Evolutionary conservation across 306 rosid species (phyloP), one percentile per base, ranked within the genome.

Genomic region (Rubus idaeus): DNA sequence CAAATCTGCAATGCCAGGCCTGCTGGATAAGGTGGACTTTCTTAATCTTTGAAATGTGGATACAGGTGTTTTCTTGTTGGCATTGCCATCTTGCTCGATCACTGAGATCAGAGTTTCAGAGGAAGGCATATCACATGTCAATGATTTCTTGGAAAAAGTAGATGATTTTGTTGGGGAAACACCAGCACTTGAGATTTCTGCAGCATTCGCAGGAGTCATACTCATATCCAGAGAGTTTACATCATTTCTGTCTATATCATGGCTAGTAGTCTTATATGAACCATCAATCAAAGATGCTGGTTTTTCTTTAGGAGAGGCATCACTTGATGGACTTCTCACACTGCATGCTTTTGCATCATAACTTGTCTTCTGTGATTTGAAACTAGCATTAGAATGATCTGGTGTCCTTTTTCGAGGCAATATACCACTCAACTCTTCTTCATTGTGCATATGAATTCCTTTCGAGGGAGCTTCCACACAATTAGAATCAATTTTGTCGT

Each of bases 351-450:
- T 78, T 69, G 80, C 67, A 51, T 80, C 82, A 26, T 71, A 37
- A 51, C 80, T 58, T 62, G 39, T 57, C 80, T 83, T 88, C 45
- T 74, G 85, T 53, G 88, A 74, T 75, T 79, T 87, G 67, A 80
- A 68, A 81, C 84, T 83, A 74, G 77, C 71, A 83, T 82, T 65
- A 87, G 83, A 67, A 30, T 80, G 75, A 82, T 77, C 85, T 51
- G 55, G 66, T 58, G 5, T 76, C 72, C 84, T 83, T 82, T 89
- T 92, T 45, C 64, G 83, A 62, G 93, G 88, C 73, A 82, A 84
- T 70, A 78, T 47, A 80, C 68, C 85, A 84, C 37, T 73, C 64
- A 79, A 69, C 47, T 80, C 81, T 47, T 47, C 82, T 80, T 70
- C 84, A 60, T 74, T n/a, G 35, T 52, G 73, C 82, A 70, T 65